Evolutionary conservation across 2,329 filamentous ascomycete species (phyloP).

Genomic region (Cercospora beticola): DNA sequence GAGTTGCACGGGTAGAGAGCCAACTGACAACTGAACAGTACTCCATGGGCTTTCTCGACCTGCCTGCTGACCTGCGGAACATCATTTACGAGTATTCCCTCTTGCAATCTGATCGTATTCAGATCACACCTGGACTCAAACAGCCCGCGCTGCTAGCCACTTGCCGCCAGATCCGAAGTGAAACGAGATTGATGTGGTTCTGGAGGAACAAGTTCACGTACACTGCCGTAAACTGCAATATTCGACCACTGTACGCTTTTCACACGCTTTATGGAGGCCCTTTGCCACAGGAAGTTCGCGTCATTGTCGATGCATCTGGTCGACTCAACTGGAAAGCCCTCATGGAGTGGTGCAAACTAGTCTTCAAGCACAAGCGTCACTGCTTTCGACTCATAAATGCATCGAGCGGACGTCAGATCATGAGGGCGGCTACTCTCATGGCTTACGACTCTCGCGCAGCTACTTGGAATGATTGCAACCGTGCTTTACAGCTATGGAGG

Average conservation of each 20-base stretch:
- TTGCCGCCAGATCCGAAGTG: conserved; percentile 11
- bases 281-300: not conserved
- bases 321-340: not conserved
- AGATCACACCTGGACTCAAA: not conserved
- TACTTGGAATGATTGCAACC: not conserved
- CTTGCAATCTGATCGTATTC: not conserved
- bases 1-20: not conserved
- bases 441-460: not conserved
- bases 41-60: not conserved
- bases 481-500: not conserved
- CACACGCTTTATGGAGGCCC: not conserved
- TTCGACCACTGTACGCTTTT: not conserved
- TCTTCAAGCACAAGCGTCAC: not conserved
- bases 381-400: not conserved
- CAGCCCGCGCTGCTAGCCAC: not conserved
- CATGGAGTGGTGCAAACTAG: not conserved
- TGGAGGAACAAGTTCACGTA: not conserved
- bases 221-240: not conserved
- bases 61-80: not conserved
- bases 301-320: not conserved
- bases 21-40: not conserved
- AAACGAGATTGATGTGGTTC: not conserved
- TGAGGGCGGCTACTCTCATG: not conserved
- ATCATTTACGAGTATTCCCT: not conserved
- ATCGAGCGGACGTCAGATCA: not conserved